Base-by-base conservation (phyloP, 352 stramenopile genomes). In the Phytopythium vexans region DNA sequence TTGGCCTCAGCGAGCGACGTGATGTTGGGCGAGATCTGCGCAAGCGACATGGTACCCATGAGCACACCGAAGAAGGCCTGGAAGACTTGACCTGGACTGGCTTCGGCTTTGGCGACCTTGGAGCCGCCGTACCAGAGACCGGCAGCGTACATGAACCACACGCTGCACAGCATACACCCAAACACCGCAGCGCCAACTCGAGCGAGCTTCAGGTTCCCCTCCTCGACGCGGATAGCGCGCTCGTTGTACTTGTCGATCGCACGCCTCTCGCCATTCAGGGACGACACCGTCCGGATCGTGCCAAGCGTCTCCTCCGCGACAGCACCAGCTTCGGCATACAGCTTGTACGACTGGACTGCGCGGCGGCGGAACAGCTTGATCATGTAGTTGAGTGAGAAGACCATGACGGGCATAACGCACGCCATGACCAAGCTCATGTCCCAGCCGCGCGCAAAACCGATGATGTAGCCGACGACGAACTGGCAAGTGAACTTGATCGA, bases 61-160 rank as follows among this genome's bases (percentile, higher is more conserved):
- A 89, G 6, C 8, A 86, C 76, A 8, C 54, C 78, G 32, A 84
- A 82, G 49, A 89, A 85, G 0, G 70, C 72, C 15, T 65, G 54
- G 45, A 88, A 88, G 21, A 85, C 73, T 3, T 49, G 44, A 3
- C 48, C 52, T 2, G 72, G 74, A 0, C 72, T 58, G 10, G 68
- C 48, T 37, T 79, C 55, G 33, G 37, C 43, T 10, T 64, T 49
- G 0, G 54, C 41, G 9, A 79, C 70, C 35, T 74, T 68, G 10
- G 48, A 43, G 35, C 67, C 64, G 16, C 70, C 68, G 45, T 84
- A 84, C 73, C 73, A 83, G n/a, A 83, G 64, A 8, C 70, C 73
- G 11, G 50, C 51, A 0, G 67, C 54, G 52, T 77, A 82, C 68
- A 79, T 83, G 46, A 74, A 8, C 70, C 67, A 83, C 34, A 82